Evolutionary conservation across 768 basidiomycete genomes (phyloP), one percentile per base, ranked within the genome.

Genomic region (Leucosporidium creatinivorum): DNA sequence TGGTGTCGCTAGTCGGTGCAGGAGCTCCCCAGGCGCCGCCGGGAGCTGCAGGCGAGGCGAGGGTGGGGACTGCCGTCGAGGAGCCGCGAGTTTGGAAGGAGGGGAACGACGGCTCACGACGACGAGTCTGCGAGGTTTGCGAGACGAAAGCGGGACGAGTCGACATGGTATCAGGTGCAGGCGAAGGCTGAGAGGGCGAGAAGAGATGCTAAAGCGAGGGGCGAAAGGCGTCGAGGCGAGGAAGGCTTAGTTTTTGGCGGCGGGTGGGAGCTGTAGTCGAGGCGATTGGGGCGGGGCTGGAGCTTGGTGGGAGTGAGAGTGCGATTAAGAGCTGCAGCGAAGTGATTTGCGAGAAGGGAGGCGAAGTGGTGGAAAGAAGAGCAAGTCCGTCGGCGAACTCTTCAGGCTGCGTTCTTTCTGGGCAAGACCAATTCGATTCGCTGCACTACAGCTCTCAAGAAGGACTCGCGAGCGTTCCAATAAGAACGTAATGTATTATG

Each of bases 31-130:
- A 57, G 19, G 55, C 55, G 28, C 55, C 55, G 4, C 17, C 30
- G 1, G 30, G 30, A 21, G 30, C 30, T 15, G 55, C 31, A 21
- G 55, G 31, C 23, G 55, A 36, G 30, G 31, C 23, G 55, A 23
- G 26, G 15, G 68, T 52, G 1, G 52, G 33, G 0, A 62, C 65
- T 15, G 63, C 44, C 17, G 62, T 63, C 26, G 69, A 66, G 0
- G 69, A 70, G 0, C 65, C 65, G 30, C 69, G 65, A 4, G 65
- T 61, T 36, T 70, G 61, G 62, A 47, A 57, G 17, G 69, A 25
- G 25, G 69, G 61, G 62, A 57, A 61, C 28, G 55, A 56, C 19
- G 55, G 55, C 55, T 56, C 31, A 31, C 55, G 55, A 31, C 30
- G 30, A 36, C 60, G 60, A 18, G 58, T 66, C 23, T 57, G 47